Base-by-base conservation (phyloP, 2,329 filamentous ascomycete genomes). In the Arthrobotrys sphaeroides region DNA sequence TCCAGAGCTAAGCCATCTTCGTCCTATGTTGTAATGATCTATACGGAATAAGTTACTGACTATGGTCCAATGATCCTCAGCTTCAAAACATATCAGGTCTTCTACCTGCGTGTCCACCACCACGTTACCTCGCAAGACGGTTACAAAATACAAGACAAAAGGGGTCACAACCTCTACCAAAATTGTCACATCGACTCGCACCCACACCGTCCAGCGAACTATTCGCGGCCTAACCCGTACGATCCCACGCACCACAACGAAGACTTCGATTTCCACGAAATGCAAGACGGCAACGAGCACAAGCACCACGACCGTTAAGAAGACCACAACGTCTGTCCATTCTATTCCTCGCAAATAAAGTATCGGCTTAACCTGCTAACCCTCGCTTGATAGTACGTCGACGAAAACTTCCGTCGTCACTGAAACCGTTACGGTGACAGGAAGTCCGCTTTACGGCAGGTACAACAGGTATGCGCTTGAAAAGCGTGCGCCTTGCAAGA, bases 51-150 rank as follows among this genome's bases (percentile, higher is more conserved):
- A 10, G 13, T 12, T 38, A 10, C 22, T 38, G n/a, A 57, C 16
- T 36, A 9, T 16, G 3, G 40, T 57, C n/a, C 2, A 20, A 18
- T 12, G 5, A 9, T 1, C 1, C 31, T 33, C 13, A 57, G 51
- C 51, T 5, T 57, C 51, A 13, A 26, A 57, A 38, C 20, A 57
- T 20, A 57, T 57, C 13, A 20, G 22, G 2, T 38, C 51, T 22
- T 57, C 51, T 9, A 57, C 51, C 4, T 57, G 51, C n/a, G 9
- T 26, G 7, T 57, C 51, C 16, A 38, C 31, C 13, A 36, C 51
- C 6, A 57, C 51, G 16, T 20, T 57, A n/a, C 51, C 51, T 20
- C 36, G 51, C 51, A 57, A 57, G 10, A 57, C 51, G 5, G 16
- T 18, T 20, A 57, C 51, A 3, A 10, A 12, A 13, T 57, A 57